Evolutionary conservation across 2,329 filamentous ascomycete genomes (phyloP), one percentile per base, ranked within the genome.

Genomic region (Fusarium sp.): DNA sequence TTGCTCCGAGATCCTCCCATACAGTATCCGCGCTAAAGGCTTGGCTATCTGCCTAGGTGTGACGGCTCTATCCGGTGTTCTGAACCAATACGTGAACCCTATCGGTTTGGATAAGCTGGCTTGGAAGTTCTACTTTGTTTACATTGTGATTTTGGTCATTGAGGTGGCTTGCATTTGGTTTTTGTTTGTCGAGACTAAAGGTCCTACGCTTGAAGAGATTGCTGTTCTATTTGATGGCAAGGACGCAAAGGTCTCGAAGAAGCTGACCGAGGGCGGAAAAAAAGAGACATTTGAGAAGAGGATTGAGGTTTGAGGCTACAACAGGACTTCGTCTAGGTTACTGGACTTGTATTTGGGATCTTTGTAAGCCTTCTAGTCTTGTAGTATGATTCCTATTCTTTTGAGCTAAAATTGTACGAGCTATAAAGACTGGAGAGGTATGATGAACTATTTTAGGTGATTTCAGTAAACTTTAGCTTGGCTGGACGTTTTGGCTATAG

Each of bases 61-160:
- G 5, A 74, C 72, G 7, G 70, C 72, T 18, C 41, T 74, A 36
- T 68, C 64, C 4, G 72, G 72, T 3, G 72, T 74, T 2, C 69
- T 74, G 11, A 74, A 74, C 65, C 72, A 74, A 62, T 74, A 66
- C 22, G 72, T 74, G 15, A 74, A 74, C 50, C 72, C 70, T 3
- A 59, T 74, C n/a, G 72, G 72, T 14, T 46, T 73, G 7, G 42
- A 73, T 29, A 41, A 60, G 25, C 47, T 73, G 7, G 47, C 64
- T 35, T 72, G 71, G 71, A 54, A 50, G 3, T 73, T 73, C 36
- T 73, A 72, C 25, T 71, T 71, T 66, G 70, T 73, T 11, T 72
- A 73, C 50, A 73, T 73, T 36, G 72, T 46, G 2, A 65, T 74
- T 5, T 50, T 74, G 49, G 59, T 71, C 11, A 61, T 74, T 7